Percentiles rank a stretch among this genome's conserved stretches.
phyloP scores from a whole-genome alignment of 2,329 filamentous ascomycete genomes.

The Purpureocillium takamizusanense region DNA sequence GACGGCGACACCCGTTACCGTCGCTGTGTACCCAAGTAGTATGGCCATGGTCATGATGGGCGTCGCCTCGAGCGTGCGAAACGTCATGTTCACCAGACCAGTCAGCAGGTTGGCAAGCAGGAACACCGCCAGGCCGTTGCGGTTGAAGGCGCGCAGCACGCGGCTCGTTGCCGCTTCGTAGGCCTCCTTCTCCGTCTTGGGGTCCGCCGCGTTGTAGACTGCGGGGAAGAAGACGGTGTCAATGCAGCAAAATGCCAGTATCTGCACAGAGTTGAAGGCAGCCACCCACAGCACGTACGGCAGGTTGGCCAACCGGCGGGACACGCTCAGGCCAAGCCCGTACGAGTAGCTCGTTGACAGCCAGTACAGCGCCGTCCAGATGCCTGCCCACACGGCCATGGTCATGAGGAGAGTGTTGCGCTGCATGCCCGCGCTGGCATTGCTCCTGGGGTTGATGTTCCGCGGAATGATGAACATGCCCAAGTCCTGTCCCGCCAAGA shows the following conservation, averaged over 20 bases:
- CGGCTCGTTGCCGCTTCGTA: constrained; percentile 65
- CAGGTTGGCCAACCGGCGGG: constrained; percentile 82
- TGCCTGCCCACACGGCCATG: constrained; percentile 52
- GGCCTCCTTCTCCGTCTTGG: constrained; percentile 51
- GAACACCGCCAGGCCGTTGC: constrained; percentile 80
- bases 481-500: constrained; percentile 76
- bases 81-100: constrained; percentile 76
- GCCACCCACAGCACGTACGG: constrained; percentile 89
- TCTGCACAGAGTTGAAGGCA: constrained; percentile 82
- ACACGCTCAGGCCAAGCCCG: constrained; percentile 68
- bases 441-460: constrained; percentile 32
- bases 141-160: constrained; percentile 77
- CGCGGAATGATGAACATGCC: constrained; percentile 72
- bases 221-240: constrained; percentile 73
- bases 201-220: constrained; percentile 49
- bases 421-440: constrained; percentile 34
- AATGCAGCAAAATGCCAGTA: constrained; percentile 67
- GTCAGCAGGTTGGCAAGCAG: constrained; percentile 83
- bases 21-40: constrained; percentile 61
- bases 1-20: constrained; percentile 60
- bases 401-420: constrained; percentile 51
- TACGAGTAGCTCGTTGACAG: constrained; percentile 58
- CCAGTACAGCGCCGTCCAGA: constrained; percentile 65
- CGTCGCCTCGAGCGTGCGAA: constrained; percentile 69
- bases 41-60: constrained; percentile 61